phyloP scores from a whole-genome alignment of 345 rosid genomes.

The Arabidopsis suecica region DNA sequence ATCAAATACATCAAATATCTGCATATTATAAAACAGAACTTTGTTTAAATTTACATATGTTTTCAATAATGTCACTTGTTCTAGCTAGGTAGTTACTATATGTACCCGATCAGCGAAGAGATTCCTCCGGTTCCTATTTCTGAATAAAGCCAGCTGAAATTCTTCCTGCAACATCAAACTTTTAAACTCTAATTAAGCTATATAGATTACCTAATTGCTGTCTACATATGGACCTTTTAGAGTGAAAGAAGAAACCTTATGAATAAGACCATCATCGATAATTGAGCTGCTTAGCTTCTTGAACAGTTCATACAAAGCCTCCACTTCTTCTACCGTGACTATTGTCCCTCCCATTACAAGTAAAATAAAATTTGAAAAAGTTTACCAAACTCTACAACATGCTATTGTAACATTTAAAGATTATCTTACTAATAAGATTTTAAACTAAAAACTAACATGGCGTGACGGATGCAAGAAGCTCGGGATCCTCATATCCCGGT shows the following conservation, averaged over 20 bases:
- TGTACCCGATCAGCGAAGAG: constrained; percentile 92
- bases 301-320: constrained; percentile 76
- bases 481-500: constrained; percentile 45
- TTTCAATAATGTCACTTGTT: background rate
- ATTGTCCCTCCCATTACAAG: constrained; percentile 29
- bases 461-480: constrained; percentile 41
- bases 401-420: background rate
- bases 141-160: constrained; percentile 88
- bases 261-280: constrained; percentile 81
- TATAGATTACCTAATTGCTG: background rate
- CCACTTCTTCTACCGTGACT: constrained; percentile 85
- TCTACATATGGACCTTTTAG: background rate
- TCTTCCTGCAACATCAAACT: constrained; percentile 64
- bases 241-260: constrained; percentile 61
- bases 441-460: constrained; percentile 22
- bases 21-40: constrained; percentile 1
- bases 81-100: background rate
- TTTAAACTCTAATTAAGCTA: background rate
- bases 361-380: background rate
- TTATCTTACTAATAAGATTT: background rate
- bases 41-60: background rate
- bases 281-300: constrained; percentile 91
- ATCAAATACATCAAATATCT: constrained; percentile 90
- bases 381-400: constrained; percentile 3
- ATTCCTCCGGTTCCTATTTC: constrained; percentile 69